A percentile compares a stretch with the other conserved stretches of the same genome.
phyloP scores from a whole-genome alignment of 306 rosid species.

The Prunus salicina region DNA sequence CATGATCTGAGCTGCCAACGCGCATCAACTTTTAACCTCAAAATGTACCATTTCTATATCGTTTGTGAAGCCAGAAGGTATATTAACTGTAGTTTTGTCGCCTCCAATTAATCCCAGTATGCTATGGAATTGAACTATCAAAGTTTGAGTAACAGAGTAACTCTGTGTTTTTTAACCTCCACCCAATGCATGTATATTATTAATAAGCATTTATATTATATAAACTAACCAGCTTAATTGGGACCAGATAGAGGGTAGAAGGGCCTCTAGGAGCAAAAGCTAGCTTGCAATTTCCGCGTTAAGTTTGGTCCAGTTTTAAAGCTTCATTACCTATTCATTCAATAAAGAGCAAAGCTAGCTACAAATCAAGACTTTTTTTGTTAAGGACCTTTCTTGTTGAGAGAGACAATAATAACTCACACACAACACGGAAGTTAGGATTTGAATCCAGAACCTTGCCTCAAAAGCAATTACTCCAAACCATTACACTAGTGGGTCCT shows the following conservation, averaged over 20 bases:
- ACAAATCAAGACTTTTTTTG: background rate
- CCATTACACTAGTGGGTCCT: too few relatives aligned
- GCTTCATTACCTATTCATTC: background rate
- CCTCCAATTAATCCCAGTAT: background rate
- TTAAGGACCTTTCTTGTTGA: too few relatives aligned
- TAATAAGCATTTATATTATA: constrained; percentile 2
- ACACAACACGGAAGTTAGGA: too few relatives aligned
- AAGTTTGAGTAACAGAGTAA: background rate
- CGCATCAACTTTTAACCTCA: background rate
- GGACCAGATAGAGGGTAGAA: constrained; percentile 9
- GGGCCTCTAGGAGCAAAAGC: background rate
- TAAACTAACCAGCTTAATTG: background rate
- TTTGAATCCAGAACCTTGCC: too few relatives aligned
- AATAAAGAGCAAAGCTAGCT: background rate
- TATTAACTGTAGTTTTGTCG: background rate
- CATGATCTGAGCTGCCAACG: too few relatives aligned
- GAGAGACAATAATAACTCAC: too few relatives aligned
- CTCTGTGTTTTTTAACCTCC: background rate
- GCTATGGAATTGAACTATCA: background rate
- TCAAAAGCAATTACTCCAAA: too few relatives aligned
- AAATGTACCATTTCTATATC: too few relatives aligned
- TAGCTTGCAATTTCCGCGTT: background rate
- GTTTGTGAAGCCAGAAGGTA: too few relatives aligned
- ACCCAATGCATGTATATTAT: background rate
- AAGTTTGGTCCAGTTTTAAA: background rate